These are phyloP conservation scores for Iris pallida DNA, from an alignment of 116 monocot genomes.

Conservation along the genomic window DNA sequence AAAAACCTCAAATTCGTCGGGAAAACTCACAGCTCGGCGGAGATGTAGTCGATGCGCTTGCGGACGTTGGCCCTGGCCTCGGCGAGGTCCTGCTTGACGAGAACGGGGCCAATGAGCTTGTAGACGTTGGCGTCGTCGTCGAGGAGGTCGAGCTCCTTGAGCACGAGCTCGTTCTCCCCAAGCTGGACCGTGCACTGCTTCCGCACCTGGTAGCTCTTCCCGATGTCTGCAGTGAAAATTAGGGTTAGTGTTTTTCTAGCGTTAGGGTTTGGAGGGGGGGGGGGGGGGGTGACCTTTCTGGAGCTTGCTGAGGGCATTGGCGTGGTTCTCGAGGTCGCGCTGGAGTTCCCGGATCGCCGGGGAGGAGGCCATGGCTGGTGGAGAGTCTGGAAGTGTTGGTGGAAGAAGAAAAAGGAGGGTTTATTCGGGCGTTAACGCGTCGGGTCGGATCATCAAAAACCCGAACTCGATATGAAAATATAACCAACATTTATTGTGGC, in stretches of 20 bases:
- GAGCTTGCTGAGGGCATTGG: conserved; percentile 71
- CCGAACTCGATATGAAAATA: too few species aligned
- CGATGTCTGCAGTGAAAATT: conserved; percentile 57
- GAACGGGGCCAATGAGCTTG: too few species aligned
- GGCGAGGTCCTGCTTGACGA: too few species aligned
- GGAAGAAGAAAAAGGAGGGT: too few species aligned
- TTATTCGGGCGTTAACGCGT: too few species aligned
- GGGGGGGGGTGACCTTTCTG: conserved; percentile 61
- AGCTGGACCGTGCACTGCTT: conserved; percentile 98
- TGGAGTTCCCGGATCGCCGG: conserved; percentile 56
- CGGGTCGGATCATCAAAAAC: too few species aligned
- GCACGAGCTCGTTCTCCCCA: conserved; percentile 94
- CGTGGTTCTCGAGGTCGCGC: conserved; percentile 64
- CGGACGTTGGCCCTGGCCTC: too few species aligned
- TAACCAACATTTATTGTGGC: too few species aligned
- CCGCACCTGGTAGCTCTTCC: conserved; percentile 85
- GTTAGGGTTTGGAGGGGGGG: conserved; percentile 3
- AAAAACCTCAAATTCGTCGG: not conserved
- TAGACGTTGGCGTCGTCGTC: conserved; percentile 39
- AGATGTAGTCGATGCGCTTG: conserved; percentile 88
- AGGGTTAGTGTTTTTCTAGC: conserved; percentile 17
- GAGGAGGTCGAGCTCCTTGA: conserved; percentile 79
- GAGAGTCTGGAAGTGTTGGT: too few species aligned
- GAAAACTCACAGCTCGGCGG: conserved; percentile 65
- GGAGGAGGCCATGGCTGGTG: conserved; percentile 29